Base-by-base conservation (phyloP, 768 basidiomycete species). In the Amanita fuliginea region DNA sequence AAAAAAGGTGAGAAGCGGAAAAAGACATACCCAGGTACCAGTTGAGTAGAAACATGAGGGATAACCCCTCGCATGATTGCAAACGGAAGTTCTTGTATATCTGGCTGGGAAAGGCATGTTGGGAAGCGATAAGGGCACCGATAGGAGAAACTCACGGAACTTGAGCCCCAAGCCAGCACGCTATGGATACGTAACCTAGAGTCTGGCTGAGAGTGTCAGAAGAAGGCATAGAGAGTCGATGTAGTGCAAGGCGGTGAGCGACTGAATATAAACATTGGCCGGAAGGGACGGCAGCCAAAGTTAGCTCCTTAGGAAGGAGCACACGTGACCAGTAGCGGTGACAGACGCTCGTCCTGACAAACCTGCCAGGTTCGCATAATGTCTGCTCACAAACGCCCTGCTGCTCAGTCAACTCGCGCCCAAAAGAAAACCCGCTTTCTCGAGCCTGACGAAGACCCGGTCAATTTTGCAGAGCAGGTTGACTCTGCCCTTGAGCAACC, bases 31-130 rank as follows among this genome's bases (percentile, higher is more conserved):
- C 93, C 19, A 89, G 72, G 51, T 93, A 69, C 96, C 96, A 99
- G 57, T 89, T 96, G 54, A 81, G 74, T 47, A 99, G 75, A 65
- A 99, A 99, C 0, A 94, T 92, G 14, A 97, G 70, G 1, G 96
- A 86, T 44, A 99, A 80, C 26, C 94, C 86, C 57, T 92, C 91
- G 61, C 86, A 90, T 39, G 87, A 91, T 61, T 83, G 78, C 14
- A 74, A 69, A 50, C 70, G 72, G 49, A 75, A 68, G 64, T 94
- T 96, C 68, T 89, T 83, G 28, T 93, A 42, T 7, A 95, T 74
- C 71, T 96, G 93, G 42, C 91, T 94, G 59, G 10, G 47, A 34
- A 49, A 16, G 16, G 37, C 35, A 22, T 26, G 47, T 52, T 33
- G 48, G 39, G 33, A 30, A 39, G 37, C 13, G 43, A 51, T 33